Evolutionary conservation across 495 filamentous ascomycete genomes (phyloP), one percentile per base, ranked within the genome.

Genomic region (Daldinia bambusicola): DNA sequence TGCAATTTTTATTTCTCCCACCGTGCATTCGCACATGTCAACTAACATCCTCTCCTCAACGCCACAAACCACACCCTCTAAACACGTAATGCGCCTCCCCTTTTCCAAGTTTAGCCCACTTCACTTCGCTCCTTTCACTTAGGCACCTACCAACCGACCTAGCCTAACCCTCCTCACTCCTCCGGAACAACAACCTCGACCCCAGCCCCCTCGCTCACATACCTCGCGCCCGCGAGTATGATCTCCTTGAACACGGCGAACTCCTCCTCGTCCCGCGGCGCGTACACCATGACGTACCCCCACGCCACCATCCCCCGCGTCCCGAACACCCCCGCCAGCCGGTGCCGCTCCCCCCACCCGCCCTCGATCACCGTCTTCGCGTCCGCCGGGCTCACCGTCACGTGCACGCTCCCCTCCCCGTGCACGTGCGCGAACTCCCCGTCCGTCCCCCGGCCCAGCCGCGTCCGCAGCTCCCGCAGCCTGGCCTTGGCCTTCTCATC

Each of bases 281-380:
- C 75, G 30, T 81, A 81, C 2, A 80, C 20, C 58, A 81, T 30
- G 22, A 80, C 64, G 31, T 78, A 80, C 0, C 66, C 72, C 69
- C 63, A 73, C 0, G 77, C 72, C 59, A 77, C 30, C 36, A 71
- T 20, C 1, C 41, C 64, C 26, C 26, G 60, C 41, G 63, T 2
- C 14, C 61, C 64, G 43, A 41, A 37, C 13, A 71, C 71, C 1
- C 79, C 78, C 22, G 72, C 72, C 26, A 80, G 37, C 51, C 26
- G 32, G 37, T 78, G 76, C 40, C 78, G 14, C 64, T 79, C 66
- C n/a, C 66, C 79, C 79, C 79, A 80, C 0, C 78, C 79, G 18
- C 32, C 58, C 8, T 36, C 69, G 62, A 81, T 72, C 22, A 68
- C 70, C 9, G 67, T 65, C 63, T 74, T 62, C 8, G 79, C 79